A percentile compares a stretch with the other conserved stretches of the same genome.
These are phyloP conservation scores for Paxillus involutus DNA, from an alignment of 768 basidiomycete genomes.

Conservation along the genomic window DNA sequence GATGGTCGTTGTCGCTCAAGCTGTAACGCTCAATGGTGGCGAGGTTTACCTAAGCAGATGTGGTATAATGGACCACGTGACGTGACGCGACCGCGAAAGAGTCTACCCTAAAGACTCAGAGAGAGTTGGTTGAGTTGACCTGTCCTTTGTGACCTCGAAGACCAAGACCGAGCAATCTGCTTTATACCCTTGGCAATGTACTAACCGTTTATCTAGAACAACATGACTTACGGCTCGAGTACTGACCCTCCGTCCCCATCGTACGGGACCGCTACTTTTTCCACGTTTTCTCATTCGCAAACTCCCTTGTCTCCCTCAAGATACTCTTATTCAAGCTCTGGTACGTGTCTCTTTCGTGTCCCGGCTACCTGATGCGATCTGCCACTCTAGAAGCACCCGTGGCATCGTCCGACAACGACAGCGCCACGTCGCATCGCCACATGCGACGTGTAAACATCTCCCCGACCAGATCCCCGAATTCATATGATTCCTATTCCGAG, in stretches of 20 bases:
- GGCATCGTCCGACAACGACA: constrained; percentile 46
- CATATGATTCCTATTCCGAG: constrained; percentile 58
- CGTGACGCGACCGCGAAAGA: constrained; percentile 35
- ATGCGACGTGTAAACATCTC: constrained; percentile 59
- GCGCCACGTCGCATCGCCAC: constrained; percentile 43
- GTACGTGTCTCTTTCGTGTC: constrained; percentile 34
- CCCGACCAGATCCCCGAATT: constrained; percentile 40
- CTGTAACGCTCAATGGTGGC: background rate
- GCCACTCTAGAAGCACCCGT: constrained; percentile 41
- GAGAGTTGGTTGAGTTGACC: constrained; percentile 24
- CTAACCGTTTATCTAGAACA: constrained; percentile 17
- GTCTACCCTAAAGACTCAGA: constrained; percentile 44
- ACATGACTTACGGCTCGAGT: constrained; percentile 38
- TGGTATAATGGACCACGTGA: constrained; percentile 31
- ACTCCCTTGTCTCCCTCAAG: constrained; percentile 61
- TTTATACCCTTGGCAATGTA: constrained; percentile 25
- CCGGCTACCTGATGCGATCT: constrained; percentile 1
- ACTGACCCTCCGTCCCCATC: constrained; percentile 60
- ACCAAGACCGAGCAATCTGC: background rate
- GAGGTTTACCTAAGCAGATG: constrained; percentile 13
- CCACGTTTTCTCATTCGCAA: constrained; percentile 49
- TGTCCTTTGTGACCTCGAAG: constrained; percentile 35
- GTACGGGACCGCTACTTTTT: constrained; percentile 59
- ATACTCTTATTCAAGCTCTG: constrained; percentile 56
- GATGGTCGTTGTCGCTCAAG: background rate